These are phyloP conservation scores for Fusarium metavorans DNA, from an alignment of 2,329 filamentous ascomycete genomes.

Conservation along the genomic window DNA sequence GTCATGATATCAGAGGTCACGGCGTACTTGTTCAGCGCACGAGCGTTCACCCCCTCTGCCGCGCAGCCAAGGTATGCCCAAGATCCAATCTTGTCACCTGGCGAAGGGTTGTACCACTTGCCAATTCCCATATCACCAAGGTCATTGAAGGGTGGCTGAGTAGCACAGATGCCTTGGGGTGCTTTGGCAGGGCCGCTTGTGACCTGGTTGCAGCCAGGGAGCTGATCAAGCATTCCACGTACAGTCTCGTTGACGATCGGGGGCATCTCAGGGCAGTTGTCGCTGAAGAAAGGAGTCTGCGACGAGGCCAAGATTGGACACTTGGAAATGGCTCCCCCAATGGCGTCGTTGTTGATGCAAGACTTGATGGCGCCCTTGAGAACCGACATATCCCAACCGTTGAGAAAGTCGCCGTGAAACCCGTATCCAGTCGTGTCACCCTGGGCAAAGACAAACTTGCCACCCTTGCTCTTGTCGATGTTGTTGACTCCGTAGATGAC, in stretches of 20 bases:
- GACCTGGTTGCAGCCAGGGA: slow-evolving; percentile 37
- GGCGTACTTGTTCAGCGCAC: slow-evolving; percentile 36
- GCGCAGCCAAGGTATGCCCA: slow-evolving; percentile 38
- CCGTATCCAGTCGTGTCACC: slow-evolving; percentile 40
- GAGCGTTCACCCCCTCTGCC: slow-evolving; percentile 14
- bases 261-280: slow-evolving; percentile 38
- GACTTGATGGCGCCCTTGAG: slow-evolving; percentile 33
- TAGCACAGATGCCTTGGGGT: slow-evolving; percentile 8
- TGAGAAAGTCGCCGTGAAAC: slow-evolving; percentile 41
- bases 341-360: slow-evolving; percentile 37
- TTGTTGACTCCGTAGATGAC: slow-evolving; percentile 40
- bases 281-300: slow-evolving; percentile 33
- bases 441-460: slow-evolving; percentile 39
- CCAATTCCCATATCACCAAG: slow-evolving; percentile 12
- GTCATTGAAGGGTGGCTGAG: slow-evolving; percentile 26
- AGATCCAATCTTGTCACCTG: slow-evolving; percentile 30
- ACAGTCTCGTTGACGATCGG: slow-evolving; percentile 32
- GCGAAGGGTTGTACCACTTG: slow-evolving; percentile 28
- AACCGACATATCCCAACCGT: slow-evolving; percentile 34
- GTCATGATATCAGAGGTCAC: slow-evolving; percentile 26
- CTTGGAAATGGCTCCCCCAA: slow-evolving; percentile 20
- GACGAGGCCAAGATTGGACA: slow-evolving; percentile 35
- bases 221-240: slow-evolving; percentile 28
- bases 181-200: slow-evolving; percentile 28
- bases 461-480: slow-evolving; percentile 39